Conservation (phyloP, 352 stramenopile species). For the Globisporangium carolinianum region DNA sequence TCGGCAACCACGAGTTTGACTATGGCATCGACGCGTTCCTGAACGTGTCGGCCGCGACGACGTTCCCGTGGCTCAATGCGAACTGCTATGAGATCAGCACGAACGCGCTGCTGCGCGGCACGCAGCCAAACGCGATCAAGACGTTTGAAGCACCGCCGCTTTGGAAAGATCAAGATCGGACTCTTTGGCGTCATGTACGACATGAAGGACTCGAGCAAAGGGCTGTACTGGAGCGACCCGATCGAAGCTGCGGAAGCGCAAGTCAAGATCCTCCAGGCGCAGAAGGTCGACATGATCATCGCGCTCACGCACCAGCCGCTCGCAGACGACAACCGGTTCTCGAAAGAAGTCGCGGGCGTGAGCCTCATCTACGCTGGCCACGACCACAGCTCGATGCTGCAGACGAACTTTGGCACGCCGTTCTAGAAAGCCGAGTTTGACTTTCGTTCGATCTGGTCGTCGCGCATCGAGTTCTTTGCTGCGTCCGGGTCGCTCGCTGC, state of each 20-base stretch:
- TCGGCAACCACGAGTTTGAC: slow-evolving; percentile 81
- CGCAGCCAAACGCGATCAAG: slow-evolving; percentile 37
- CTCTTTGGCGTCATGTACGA: slow-evolving; percentile 80
- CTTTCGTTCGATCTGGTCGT: slow-evolving; percentile 64
- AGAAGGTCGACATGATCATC: slow-evolving; percentile 68
- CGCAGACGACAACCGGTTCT: slow-evolving; percentile 64
- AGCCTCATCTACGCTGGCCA: slow-evolving; percentile 67
- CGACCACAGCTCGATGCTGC: slow-evolving; percentile 68
- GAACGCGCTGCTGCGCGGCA: slow-evolving; percentile 41
- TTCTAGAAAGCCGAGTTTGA: slow-evolving; percentile 73
- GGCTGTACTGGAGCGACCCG: slow-evolving; percentile 59
- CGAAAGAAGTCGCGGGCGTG: slow-evolving; percentile 53
- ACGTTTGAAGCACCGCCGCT: slow-evolving; percentile 23
- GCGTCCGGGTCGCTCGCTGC: slow-evolving; percentile 7
- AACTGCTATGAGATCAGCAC: slow-evolving; percentile 43
- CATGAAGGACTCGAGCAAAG: slow-evolving; percentile 59
- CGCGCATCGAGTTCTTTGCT: slow-evolving; percentile 48
- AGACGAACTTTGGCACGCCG: slow-evolving; percentile 62
- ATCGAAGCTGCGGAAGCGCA: slow-evolving; percentile 46
- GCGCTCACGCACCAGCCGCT: slow-evolving; percentile 65
- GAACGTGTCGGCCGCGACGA: slow-evolving; percentile 48
- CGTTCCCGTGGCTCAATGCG: slow-evolving; percentile 41
- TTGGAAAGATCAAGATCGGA: slow-evolving; percentile 47
- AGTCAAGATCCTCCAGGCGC: slow-evolving; percentile 29
- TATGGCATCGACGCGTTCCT: slow-evolving; percentile 71